A percentile compares a stretch with the other conserved stretches of the same genome.
phyloP scores from a whole-genome alignment of 2,329 filamentous ascomycete genomes.

The Aaosphaeria arxii region DNA sequence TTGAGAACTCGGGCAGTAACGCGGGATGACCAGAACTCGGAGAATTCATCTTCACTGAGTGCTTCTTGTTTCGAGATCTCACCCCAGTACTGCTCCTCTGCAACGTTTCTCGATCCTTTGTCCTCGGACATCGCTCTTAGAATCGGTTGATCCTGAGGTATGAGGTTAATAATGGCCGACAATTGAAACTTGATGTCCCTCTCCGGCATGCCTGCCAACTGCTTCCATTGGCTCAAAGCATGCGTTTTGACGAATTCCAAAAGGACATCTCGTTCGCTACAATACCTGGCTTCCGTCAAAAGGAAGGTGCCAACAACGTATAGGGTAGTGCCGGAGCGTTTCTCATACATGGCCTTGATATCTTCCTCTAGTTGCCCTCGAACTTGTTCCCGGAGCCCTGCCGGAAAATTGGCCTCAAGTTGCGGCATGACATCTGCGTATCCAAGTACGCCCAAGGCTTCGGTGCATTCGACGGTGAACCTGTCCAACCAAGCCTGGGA shows the following conservation, averaged over 20 bases:
- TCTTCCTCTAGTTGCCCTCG: neutral
- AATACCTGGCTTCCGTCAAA: conserved; percentile 9
- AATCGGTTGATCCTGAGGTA: conserved; percentile 8
- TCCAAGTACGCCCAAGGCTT: conserved; percentile 12
- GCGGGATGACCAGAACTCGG: conserved; percentile 30
- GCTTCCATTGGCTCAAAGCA: conserved; percentile 22
- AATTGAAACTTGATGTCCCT: conserved; percentile 23
- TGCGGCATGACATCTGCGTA: conserved; percentile 14
- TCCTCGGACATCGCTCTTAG: conserved; percentile 14
- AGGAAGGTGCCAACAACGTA: conserved; percentile 14
- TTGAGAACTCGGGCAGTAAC: conserved; percentile 20
- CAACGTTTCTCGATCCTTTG: conserved; percentile 13
- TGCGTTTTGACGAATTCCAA: conserved; percentile 13
- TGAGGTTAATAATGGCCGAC: conserved; percentile 9
- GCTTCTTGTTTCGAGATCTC: conserved; percentile 24
- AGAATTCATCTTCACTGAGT: conserved; percentile 26
- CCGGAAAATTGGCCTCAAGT: conserved; percentile 4
- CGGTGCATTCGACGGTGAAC: conserved; percentile 10
- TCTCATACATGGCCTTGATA: neutral
- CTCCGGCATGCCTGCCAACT: conserved; percentile 12
- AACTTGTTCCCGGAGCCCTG: neutral
- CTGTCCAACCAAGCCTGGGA: conserved; percentile 20
- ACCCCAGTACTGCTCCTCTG: conserved; percentile 22
- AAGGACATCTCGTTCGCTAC: conserved; percentile 10
- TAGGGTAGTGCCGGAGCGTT: conserved; percentile 1